These are phyloP conservation scores for Leishmania aethiopica DNA, from an alignment of 208 protist species.

Conservation along the genomic window DNA sequence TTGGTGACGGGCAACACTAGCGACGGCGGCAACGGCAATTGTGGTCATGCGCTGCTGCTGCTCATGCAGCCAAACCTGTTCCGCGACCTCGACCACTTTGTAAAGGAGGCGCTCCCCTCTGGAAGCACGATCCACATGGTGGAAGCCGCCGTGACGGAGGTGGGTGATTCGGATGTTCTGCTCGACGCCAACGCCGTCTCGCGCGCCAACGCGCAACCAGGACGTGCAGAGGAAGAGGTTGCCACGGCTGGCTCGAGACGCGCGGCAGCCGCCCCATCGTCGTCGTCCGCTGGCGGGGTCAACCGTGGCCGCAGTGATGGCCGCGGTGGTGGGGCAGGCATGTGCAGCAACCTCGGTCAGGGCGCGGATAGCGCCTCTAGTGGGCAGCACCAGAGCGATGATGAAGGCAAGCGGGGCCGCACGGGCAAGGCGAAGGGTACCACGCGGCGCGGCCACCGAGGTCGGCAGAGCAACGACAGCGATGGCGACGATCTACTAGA, in stretches of 20 bases:
- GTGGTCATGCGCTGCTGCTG: slow-evolving; percentile 49
- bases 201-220: slow-evolving; percentile 24
- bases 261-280: neutral
- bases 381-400: neutral
- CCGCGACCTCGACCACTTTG: slow-evolving; percentile 72
- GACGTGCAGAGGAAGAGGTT: slow-evolving; percentile 6
- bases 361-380: neutral
- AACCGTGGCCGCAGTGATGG: slow-evolving; percentile 2
- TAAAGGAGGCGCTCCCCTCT: slow-evolving; percentile 61
- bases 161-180: slow-evolving; percentile 32
- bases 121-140: slow-evolving; percentile 79
- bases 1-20: slow-evolving; percentile 1
- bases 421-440: neutral
- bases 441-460: neutral
- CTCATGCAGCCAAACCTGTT: slow-evolving; percentile 75
- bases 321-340: slow-evolving; percentile 4
- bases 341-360: slow-evolving; percentile 15
- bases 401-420: neutral
- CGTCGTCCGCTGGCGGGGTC: neutral
- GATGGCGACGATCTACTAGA: neutral
- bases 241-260: neutral
- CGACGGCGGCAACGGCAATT: neutral
- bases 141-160: slow-evolving; percentile 67
- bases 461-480: neutral
- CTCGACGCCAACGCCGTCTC: slow-evolving; percentile 25